Base-by-base conservation (phyloP, 2,329 filamentous ascomycete species). In the Dactylonectria estremocensis region DNA sequence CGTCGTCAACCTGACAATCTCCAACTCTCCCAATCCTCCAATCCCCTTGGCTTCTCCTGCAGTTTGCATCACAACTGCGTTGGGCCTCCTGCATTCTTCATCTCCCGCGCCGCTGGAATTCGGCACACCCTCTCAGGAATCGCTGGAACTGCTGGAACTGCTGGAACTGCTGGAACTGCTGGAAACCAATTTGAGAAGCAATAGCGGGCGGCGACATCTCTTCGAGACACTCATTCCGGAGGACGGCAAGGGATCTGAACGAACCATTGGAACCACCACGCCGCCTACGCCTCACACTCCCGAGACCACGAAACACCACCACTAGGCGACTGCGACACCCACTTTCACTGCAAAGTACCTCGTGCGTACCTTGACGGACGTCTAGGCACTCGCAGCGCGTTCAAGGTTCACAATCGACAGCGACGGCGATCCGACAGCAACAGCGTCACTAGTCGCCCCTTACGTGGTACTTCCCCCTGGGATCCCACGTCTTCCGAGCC, bases 361-460 rank as follows among this genome's bases (percentile, higher is more conserved):
- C 10, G 35, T 14, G 10, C 24, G 24, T 28, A 28, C 24, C 24
- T 37, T 43, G 16, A 14, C 40, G 40, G 14, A 40, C 14, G 37
- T 40, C 16, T 16, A 16, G 46, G 33, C 43, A 52, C 58, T 58
- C 9, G 20, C 37, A 49, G 43, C 7, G 6, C 57, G 28, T 28
- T 28, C 37, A 11, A 33, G 55, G 24, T 58, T 45, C n/a, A 43
- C 40, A 22, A 10, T 55, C 22, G 35, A 28, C 54, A 40, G 40
- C 59, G 33, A 56, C 43, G 55, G 54, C 52, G 46, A 67, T 60
- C 60, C 45, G 45, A 52, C 65, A 56, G 33, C 54, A 50, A 16
- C 56, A 68, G 55, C 61, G 22, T 59, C 50, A 61, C 56, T 68
- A 65, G 66, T 37, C 61, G 61, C 65, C 31, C 43, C 40, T 45